Percentiles rank a stretch among this genome's conserved stretches.
These are phyloP conservation scores for Carex kokanica DNA, from an alignment of 176 grass and related monocot species.

Conservation along the genomic window DNA sequence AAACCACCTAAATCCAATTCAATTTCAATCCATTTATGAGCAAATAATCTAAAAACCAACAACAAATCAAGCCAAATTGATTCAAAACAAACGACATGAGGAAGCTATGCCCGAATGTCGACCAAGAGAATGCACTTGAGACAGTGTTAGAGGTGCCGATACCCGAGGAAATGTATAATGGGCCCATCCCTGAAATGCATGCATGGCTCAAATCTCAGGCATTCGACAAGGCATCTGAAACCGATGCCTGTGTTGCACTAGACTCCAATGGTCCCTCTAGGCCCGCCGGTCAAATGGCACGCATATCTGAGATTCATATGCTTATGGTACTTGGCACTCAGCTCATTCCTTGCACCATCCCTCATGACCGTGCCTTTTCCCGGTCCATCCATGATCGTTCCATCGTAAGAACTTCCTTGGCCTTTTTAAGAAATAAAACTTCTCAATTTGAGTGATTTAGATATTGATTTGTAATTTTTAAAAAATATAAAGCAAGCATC, in stretches of 20 bases:
- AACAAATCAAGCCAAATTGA: background rate
- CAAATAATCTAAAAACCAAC: background rate
- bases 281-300: slow-evolving; percentile 22
- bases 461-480: slow-evolving; percentile 7
- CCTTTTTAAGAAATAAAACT: background rate
- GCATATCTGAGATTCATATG: slow-evolving; percentile 72
- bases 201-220: slow-evolving; percentile 89
- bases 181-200: slow-evolving; percentile 57
- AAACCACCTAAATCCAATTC: background rate
- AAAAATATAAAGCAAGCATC: slow-evolving; percentile 55
- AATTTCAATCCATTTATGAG: background rate
- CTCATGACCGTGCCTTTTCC: slow-evolving; percentile 75
- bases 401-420: slow-evolving; percentile 47
- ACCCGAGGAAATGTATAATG: slow-evolving; percentile 82
- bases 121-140: slow-evolving; percentile 81
- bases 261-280: slow-evolving; percentile 27
- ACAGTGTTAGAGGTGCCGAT: slow-evolving; percentile 98
- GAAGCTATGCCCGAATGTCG: slow-evolving; percentile 82
- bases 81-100: slow-evolving; percentile 44
- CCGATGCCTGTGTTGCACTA: slow-evolving; percentile 20
- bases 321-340: slow-evolving; percentile 88
- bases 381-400: slow-evolving; percentile 80
- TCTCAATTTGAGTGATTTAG: background rate
- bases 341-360: slow-evolving; percentile 81
- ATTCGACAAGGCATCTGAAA: slow-evolving; percentile 69